A percentile compares a stretch with the other conserved stretches of the same genome.
These are phyloP conservation scores for Penicillium glabrum DNA, from an alignment of 2,329 filamentous ascomycete genomes.

Conservation along the genomic window DNA sequence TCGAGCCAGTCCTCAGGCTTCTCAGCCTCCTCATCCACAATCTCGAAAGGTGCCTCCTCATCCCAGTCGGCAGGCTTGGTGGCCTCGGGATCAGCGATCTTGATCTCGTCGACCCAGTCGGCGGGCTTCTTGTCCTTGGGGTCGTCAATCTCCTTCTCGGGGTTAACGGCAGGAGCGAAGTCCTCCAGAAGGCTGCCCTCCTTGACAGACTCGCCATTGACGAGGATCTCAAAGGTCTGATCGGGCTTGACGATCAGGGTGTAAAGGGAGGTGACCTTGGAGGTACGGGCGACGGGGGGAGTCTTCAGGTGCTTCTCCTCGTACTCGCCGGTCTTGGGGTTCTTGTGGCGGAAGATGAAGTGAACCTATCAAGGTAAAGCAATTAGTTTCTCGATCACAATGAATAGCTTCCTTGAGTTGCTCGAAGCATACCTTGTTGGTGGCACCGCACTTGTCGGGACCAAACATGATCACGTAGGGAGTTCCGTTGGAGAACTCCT, in stretches of 20 bases:
- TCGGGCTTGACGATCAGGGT: constrained; percentile 95
- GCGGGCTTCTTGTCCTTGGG: constrained; percentile 89
- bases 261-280: constrained; percentile 93
- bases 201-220: constrained; percentile 86
- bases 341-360: constrained; percentile 99
- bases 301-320: constrained; percentile 97
- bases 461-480: constrained; percentile 99
- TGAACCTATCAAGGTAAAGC: constrained; percentile 52
- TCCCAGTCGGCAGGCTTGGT: constrained; percentile 99
- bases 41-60: constrained; percentile 95
- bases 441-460: constrained; percentile 97
- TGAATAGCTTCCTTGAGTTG: not conserved
- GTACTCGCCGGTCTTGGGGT: constrained; percentile 99
- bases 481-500: constrained; percentile 96
- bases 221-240: constrained; percentile 90
- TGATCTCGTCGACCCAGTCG: constrained; percentile 91
- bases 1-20: constrained; percentile 97
- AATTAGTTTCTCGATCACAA: not conserved
- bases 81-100: constrained; percentile 88
- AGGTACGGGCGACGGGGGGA: constrained; percentile 80
- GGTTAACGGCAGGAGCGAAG: constrained; percentile 92
- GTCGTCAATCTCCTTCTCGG: constrained; percentile 91
- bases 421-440: constrained; percentile 78
- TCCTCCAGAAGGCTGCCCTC: constrained; percentile 90
- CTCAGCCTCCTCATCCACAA: constrained; percentile 87